These are phyloP conservation scores for Aspergillus spinulosporus DNA, from an alignment of 2,329 filamentous ascomycete species.

Conservation along the genomic window DNA sequence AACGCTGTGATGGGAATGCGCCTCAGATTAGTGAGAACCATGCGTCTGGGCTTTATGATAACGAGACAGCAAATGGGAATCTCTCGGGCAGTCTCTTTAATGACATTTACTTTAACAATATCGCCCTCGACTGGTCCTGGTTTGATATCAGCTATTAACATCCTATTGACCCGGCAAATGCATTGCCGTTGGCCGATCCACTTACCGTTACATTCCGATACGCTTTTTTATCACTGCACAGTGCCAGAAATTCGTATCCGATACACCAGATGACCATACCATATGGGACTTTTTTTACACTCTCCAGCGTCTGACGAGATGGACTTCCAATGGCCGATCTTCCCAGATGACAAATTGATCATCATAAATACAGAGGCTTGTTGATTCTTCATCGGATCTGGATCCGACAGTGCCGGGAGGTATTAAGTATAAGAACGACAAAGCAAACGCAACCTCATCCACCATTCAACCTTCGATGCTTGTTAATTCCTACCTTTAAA, in stretches of 20 bases:
- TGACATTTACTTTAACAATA: background rate
- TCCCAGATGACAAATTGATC: background rate
- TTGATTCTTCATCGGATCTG: background rate
- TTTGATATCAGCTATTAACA: background rate
- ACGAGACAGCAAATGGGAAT: background rate
- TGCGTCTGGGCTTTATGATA: background rate
- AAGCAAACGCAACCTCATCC: background rate
- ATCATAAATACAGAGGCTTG: background rate
- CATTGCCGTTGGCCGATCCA: background rate
- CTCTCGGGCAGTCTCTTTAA: background rate
- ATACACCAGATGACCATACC: background rate
- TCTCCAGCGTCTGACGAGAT: background rate
- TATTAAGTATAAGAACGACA: background rate
- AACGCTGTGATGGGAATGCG: background rate
- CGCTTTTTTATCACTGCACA: background rate
- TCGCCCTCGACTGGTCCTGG: background rate
- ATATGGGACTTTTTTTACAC: background rate
- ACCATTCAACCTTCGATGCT: background rate
- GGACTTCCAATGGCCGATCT: background rate
- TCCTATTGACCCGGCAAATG: background rate
- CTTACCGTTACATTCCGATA: conserved; percentile 7
- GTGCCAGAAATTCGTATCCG: background rate
- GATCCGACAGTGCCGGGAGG: background rate
- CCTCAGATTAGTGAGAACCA: background rate
- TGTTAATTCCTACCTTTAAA: background rate